Evolutionary conservation across 495 filamentous ascomycete species (phyloP), one percentile per base, ranked within the genome.

Genomic region (Tuber microsphaerosporum): DNA sequence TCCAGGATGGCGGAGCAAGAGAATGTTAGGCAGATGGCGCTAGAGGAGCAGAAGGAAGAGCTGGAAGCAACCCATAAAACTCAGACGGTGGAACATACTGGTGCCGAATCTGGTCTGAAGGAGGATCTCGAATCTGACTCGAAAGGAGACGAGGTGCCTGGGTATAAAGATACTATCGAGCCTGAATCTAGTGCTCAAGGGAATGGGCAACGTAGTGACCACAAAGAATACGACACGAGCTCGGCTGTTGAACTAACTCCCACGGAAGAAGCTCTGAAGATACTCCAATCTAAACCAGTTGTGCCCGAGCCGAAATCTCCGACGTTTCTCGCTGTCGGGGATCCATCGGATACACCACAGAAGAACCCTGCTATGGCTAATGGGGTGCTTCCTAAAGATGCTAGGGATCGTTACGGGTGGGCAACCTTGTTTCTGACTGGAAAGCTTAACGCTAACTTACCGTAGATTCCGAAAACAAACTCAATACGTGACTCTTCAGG

Each of bases 391-490:
- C 83, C 83, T n/a, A 78, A 82, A 75, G 84, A 85, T 71, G 82
- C 84, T n/a, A 85, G 84, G 65, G 83, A 80, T 84, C 72, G 83
- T 84, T 78, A 86, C 86, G 48, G 86, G 86, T 69, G 80, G 79
- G 43, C 83, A 86, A 44, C 85, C 71, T 44, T 17, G 81, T 12
- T 86, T 84, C 10, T 73, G 80, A 41, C 75, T 79, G 70, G 83
- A 79, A 71, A 84, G 81, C 34, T 82, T 83, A 8, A 81, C 70
- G 39, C 76, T 76, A 75, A 81, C n/a, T 84, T 89, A 91, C 41
- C 95, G 97, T 82, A 95, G 95, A 2, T 99, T 99, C 82, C 90
- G 91, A 31, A 99, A 97, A 84, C 88, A 89, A n/a, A 93, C 87
- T 16, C 89, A 93, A 77, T 90, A 97, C 79, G 88, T 97, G 71